Conservation (phyloP, 305 asterid genomes). For the Fraxinus floribunda region DNA sequence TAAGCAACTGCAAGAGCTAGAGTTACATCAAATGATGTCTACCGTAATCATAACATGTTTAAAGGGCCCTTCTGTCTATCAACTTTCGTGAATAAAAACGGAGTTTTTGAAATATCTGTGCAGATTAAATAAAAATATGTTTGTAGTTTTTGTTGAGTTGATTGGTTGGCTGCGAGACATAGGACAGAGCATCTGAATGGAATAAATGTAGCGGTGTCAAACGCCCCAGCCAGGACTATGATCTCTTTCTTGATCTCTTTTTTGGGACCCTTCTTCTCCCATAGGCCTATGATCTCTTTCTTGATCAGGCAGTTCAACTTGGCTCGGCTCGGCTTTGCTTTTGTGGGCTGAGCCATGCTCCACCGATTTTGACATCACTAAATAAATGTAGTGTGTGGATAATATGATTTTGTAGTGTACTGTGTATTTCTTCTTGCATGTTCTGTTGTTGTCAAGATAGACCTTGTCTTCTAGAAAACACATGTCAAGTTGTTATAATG, state of each 20-base stretch:
- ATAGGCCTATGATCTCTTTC: not conserved
- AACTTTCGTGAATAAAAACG: slow-evolving; percentile 25
- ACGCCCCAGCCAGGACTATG: not conserved
- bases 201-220: slow-evolving; percentile 23
- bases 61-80: slow-evolving; percentile 24
- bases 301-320: not conserved
- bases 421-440: slow-evolving; percentile 25
- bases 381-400: not conserved
- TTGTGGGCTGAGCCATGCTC: not conserved
- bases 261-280: not conserved
- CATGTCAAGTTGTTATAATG: slow-evolving; percentile 8
- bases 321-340: not conserved
- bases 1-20: slow-evolving; percentile 20
- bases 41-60: slow-evolving; percentile 26
- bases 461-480: slow-evolving; percentile 17
- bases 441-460: slow-evolving; percentile 29
- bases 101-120: not conserved
- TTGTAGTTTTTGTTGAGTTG: slow-evolving; percentile 15
- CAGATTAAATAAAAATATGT: slow-evolving; percentile 13
- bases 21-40: slow-evolving; percentile 33
- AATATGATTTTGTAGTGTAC: not conserved
- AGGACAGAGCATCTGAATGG: slow-evolving; percentile 14
- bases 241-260: not conserved
- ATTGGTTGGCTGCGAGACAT: slow-evolving; percentile 8
- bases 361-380: not conserved